Percentiles rank a stretch among this genome's conserved stretches.
phyloP scores from a whole-genome alignment of 1,139 yeast species.

The Geotrichum restrictum region DNA sequence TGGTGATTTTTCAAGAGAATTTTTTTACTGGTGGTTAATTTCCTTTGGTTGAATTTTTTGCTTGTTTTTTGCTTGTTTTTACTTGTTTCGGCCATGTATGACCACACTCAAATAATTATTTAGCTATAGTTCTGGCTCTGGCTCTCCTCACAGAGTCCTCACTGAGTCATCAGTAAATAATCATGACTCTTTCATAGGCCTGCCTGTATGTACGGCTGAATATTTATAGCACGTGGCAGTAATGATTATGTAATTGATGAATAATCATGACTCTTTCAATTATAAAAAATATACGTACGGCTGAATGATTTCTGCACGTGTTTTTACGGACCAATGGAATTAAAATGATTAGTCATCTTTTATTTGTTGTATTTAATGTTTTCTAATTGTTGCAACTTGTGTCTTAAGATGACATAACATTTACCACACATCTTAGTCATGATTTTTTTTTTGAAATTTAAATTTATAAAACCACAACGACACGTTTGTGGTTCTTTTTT shows the following conservation, averaged over 20 bases:
- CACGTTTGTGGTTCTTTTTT: slow-evolving; percentile 3
- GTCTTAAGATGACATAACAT: background rate
- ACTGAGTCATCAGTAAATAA: no score
- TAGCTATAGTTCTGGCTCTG: no score
- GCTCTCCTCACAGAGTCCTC: no score
- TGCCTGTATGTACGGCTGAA: no score
- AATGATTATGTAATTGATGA: no score
- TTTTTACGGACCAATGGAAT: background rate
- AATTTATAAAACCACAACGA: slow-evolving; percentile 1
- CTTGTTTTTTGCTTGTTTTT: background rate
- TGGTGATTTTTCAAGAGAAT: no score
- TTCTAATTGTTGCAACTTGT: background rate
- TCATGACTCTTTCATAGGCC: no score
- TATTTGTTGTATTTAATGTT: background rate
- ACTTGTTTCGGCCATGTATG: no score
- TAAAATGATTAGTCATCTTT: background rate
- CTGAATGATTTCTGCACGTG: background rate
- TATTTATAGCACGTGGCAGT: no score
- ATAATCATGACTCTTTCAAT: no score
- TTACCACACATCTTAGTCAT: background rate
- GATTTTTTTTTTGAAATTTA: no score
- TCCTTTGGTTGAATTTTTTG: background rate
- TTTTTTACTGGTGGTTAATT: background rate
- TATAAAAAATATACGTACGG: background rate
- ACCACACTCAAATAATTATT: no score